Conservation (phyloP, 805 yeast species). For the Candida broadrunensis region DNA sequence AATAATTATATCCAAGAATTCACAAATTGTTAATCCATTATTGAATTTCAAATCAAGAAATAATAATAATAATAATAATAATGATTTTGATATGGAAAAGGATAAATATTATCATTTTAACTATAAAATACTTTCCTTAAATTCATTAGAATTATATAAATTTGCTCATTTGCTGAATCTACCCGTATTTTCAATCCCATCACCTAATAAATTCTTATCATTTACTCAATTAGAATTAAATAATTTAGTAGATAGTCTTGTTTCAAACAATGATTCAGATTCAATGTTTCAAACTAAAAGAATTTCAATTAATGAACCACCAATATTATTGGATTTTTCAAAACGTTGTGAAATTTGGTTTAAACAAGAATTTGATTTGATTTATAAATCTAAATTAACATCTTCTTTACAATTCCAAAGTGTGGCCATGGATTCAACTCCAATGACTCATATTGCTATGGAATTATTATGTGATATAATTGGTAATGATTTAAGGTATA, state of each 20-base stretch:
- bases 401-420: slow-evolving; percentile 47
- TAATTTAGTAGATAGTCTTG: slow-evolving; percentile 19
- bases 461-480: slow-evolving; percentile 54
- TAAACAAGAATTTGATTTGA: slow-evolving; percentile 27
- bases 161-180: not conserved
- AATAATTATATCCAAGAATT: not conserved
- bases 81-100: not conserved
- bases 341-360: slow-evolving; percentile 51
- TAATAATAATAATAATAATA: not conserved
- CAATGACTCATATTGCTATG: slow-evolving; percentile 41
- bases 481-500: slow-evolving; percentile 34
- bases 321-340: slow-evolving; percentile 34
- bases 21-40: not conserved
- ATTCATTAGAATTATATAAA: slow-evolving; percentile 1
- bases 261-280: slow-evolving; percentile 22
- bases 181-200: slow-evolving; percentile 16
- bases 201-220: slow-evolving; percentile 35
- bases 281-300: slow-evolving; percentile 23
- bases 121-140: slow-evolving; percentile 17
- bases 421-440: slow-evolving; percentile 24
- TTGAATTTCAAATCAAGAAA: not conserved
- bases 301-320: slow-evolving; percentile 20
- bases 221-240: slow-evolving; percentile 22
- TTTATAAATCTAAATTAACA: slow-evolving; percentile 27
- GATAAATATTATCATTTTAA: slow-evolving; percentile 48